Evolutionary conservation across 169 alveolate species (phyloP), one percentile per base, ranked within the genome.

Genomic region (Eimeria falciformis): DNA sequence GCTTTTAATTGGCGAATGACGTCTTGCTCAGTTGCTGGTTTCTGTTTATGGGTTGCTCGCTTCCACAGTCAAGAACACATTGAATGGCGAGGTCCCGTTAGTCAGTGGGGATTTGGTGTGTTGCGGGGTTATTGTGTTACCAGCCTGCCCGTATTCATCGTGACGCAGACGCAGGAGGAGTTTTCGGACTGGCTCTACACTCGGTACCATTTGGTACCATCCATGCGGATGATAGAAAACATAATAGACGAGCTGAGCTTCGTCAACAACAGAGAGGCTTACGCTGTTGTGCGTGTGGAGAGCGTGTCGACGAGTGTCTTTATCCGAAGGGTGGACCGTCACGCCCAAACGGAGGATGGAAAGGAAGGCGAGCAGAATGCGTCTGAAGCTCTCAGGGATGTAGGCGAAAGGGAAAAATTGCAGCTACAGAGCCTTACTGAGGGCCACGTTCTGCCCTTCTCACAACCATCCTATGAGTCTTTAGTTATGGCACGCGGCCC

Each of bases 171-270:
- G 40, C 46, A 21, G 50, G 82, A 33, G 29, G 82, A 71, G 14
- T n/a, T 71, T 27, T 33, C 56, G 45, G 82, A 71, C 56, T 71
- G 82, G 82, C 82, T 71, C 58, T 71, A 71, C 56, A 71, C 56
- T 5, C 50, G 50, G 82, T 71, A 71, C 23, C 82, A 71, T 23
- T 33, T 71, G 50, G 56, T 71, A 1, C 82, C 82, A 4, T 40
- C 82, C 6, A 5, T 71, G 7, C 50, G 82, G 7, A 50, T 71
- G 18, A 2, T 71, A 23, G 82, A 71, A 27, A 37, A 3, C 2
- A 37, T 71, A 9, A 71, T 71, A 3, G 82, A 71, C n/a, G 82
- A 71, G 56, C 40, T 71, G 50, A 43, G 56, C 29, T 43, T 29
- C 40, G 7, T 7, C 29, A 71, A 71, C 50, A 56, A 71, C 50